These are phyloP conservation scores for Hypsizygus marmoreus DNA, from an alignment of 768 basidiomycete genomes.

Conservation along the genomic window DNA sequence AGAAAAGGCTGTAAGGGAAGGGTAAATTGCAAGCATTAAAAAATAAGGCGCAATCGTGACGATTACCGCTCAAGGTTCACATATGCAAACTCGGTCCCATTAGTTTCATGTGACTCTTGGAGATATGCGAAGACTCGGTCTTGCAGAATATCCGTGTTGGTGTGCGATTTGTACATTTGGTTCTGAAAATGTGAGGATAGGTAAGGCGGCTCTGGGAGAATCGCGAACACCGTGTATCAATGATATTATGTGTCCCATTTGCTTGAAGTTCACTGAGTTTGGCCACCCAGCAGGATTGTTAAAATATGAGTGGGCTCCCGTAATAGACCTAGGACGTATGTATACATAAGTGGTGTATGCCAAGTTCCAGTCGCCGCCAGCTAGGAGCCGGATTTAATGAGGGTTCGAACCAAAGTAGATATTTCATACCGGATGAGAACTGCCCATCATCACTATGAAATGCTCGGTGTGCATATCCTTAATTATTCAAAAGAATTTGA, in stretches of 20 bases:
- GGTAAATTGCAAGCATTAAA: background rate
- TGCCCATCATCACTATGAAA: slow-evolving; percentile 26
- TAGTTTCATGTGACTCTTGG: slow-evolving; percentile 21
- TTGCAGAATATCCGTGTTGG: slow-evolving; percentile 28
- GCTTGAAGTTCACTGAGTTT: slow-evolving; percentile 31
- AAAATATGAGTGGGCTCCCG: background rate
- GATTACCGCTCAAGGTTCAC: slow-evolving; percentile 27
- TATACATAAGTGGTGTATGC: slow-evolving; percentile 26
- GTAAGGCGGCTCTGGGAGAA: background rate
- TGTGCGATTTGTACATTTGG: slow-evolving; percentile 32
- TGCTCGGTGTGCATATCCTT: background rate
- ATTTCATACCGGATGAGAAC: slow-evolving; percentile 21
- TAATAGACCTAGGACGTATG: background rate
- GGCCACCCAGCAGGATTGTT: slow-evolving; percentile 13
- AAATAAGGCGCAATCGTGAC: background rate
- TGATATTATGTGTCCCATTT: slow-evolving; percentile 29
- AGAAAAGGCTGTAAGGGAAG: slow-evolving; percentile 20
- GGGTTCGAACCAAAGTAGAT: background rate
- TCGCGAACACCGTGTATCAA: slow-evolving; percentile 29
- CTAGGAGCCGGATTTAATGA: slow-evolving; percentile 8
- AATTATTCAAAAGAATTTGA: background rate
- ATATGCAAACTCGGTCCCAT: slow-evolving; percentile 32
- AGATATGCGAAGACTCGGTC: slow-evolving; percentile 28
- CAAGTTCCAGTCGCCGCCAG: slow-evolving; percentile 24
- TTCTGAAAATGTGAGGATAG: background rate